Evolutionary conservation across 257 asterid species (phyloP), one percentile per base, ranked within the genome.

Genomic region (Datura wrightii): DNA sequence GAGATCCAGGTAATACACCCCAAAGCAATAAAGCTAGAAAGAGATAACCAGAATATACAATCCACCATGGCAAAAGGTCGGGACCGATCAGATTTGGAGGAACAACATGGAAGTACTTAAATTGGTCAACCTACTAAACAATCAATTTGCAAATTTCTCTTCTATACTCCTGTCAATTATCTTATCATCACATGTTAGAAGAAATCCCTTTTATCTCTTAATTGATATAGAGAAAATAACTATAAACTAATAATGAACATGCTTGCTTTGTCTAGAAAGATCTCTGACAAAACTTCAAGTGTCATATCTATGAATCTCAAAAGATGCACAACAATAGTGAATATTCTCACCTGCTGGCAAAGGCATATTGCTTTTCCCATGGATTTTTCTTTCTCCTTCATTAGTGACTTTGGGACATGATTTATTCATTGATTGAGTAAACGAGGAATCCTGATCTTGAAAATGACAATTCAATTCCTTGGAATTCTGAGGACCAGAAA

Each of bases 361-460:
- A 13, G 62, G 53, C 18, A 70, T 31, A 41, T 15, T 50, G 80
- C 48, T 71, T 41, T 83, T 66, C 46, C 65, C 84, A 15, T 71
- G 78, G 42, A 14, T 66, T 59, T 85, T 81, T 36, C 67, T 83
- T 72, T 85, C 87, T 18, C 67, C 79, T 62, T 72, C 48, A 48
- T 79, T 65, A 44, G 74, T 56, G n/a, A 42, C 82, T 63, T 83
- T 87, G 80, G 82, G 79, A 54, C 83, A 83, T 2, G 90, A 83
- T 83, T 83, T 87, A 65, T 87, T 72, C 19, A 79, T 80, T 58
- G 89, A 88, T 42, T 86, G 88, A 41, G 89, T 85, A 58, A 89
- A 85, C 10, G 83, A 74, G 34, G 88, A 83, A 18, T 86, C 85
- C 31, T 85, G 87, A 37, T 86, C 90, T 83, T 76, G 89, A 83